A percentile compares a stretch with the other conserved stretches of the same genome.
Conservation (phyloP, 1,284 basidiomycete species). For the Phellinidium pouzarii region DNA sequence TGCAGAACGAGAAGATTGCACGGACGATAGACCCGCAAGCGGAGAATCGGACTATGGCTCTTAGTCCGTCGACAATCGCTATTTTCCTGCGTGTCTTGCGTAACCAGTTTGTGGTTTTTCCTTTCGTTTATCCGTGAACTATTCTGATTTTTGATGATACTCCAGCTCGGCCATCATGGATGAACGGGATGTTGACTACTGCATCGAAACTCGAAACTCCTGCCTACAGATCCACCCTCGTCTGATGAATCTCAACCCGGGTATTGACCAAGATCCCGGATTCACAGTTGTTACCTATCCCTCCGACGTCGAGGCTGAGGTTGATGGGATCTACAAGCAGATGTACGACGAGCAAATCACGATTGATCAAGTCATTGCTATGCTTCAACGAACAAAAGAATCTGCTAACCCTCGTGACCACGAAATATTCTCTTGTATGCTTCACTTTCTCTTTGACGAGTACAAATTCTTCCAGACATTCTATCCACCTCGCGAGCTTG, state of each 20-base stretch:
- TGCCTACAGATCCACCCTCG: conserved; percentile 96
- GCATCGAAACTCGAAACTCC: conserved; percentile 88
- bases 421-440: conserved; percentile 97
- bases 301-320: conserved; percentile 86
- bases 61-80: conserved; percentile 83
- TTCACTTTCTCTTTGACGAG: conserved; percentile 99
- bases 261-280: conserved; percentile 85
- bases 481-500: conserved; percentile 90
- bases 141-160: conserved; percentile 4
- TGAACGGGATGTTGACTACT: conserved; percentile 79
- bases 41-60: conserved; percentile 75
- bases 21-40: conserved; percentile 73
- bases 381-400: conserved; percentile 81
- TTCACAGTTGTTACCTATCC: conserved; percentile 86
- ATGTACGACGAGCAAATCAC: conserved; percentile 96
- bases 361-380: conserved; percentile 88
- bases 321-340: conserved; percentile 93
- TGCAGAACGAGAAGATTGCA: conserved; percentile 79
- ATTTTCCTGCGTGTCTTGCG: conserved; percentile 87
- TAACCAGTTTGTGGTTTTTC: conserved; percentile 50
- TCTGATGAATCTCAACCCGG: conserved; percentile 91
- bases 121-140: conserved; percentile 6
- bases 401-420: conserved; percentile 84
- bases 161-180: conserved; percentile 59
- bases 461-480: conserved; percentile 98